A percentile compares a stretch with the other conserved stretches of the same genome.
Conservation (phyloP, 768 basidiomycete species). For the Podaxis mareebaensis region DNA sequence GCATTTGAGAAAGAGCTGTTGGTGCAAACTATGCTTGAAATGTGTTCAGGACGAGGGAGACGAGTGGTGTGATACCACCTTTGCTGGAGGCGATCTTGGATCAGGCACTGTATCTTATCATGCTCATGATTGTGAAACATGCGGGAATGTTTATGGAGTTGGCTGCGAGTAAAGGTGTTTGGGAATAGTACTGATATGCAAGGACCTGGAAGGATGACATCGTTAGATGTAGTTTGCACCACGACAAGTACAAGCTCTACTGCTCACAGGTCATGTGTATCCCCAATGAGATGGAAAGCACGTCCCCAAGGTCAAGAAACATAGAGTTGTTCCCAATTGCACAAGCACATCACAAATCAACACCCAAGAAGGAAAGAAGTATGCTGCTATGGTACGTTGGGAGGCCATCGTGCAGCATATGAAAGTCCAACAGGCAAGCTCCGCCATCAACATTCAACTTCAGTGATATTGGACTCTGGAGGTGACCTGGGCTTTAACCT, state of each 20-base stretch:
- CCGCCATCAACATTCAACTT: conserved; percentile 63
- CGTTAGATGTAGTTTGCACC: conserved; percentile 75
- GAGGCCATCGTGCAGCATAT: conserved; percentile 95
- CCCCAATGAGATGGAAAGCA: conserved; percentile 57
- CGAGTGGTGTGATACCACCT: conserved; percentile 54
- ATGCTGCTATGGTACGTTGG: conserved; percentile 86
- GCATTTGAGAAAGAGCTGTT: conserved; percentile 72
- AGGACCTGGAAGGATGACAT: conserved; percentile 51
- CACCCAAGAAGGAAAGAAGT: conserved; percentile 71
- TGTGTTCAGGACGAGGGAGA: conserved; percentile 65
- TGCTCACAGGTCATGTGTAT: conserved; percentile 77
- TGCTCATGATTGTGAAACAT: conserved; percentile 81
- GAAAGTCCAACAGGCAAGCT: conserved; percentile 88
- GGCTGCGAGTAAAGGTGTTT: conserved; percentile 55
- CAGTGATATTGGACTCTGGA: conserved; percentile 50
- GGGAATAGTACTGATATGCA: conserved; percentile 33
- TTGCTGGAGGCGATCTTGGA: conserved; percentile 91
- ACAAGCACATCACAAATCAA: conserved; percentile 38
- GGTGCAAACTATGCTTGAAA: conserved; percentile 87
- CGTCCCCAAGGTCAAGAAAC: conserved; percentile 54
- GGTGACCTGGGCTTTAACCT: no score
- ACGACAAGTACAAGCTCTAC: conserved; percentile 75
- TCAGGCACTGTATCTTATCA: conserved; percentile 81
- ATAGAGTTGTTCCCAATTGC: conserved; percentile 43
- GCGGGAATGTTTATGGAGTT: conserved; percentile 60